A percentile compares a stretch with the other conserved stretches of the same genome.
phyloP scores from a whole-genome alignment of 257 asterid genomes.

The Linaria vulgaris region DNA sequence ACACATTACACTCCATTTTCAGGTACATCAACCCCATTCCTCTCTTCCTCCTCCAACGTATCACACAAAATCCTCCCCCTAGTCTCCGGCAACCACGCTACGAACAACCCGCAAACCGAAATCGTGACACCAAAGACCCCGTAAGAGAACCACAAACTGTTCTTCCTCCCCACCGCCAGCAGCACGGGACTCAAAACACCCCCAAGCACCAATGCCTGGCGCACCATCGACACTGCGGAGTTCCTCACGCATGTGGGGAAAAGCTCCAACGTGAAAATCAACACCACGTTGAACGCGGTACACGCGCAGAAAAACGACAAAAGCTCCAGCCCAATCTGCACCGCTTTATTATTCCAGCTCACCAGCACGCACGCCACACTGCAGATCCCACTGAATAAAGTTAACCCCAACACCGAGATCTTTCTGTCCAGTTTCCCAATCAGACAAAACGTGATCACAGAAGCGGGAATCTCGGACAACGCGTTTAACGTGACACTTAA shows the following conservation, averaged over 20 bases:
- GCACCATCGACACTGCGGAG: conserved; percentile 68
- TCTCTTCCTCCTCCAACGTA: conserved; percentile 60
- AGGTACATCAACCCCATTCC: background rate
- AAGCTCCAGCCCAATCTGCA: conserved; percentile 51
- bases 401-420: conserved; percentile 31
- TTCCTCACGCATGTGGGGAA: conserved; percentile 77
- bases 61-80: conserved; percentile 49
- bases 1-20: background rate
- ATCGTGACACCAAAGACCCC: conserved; percentile 60
- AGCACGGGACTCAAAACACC: conserved; percentile 54
- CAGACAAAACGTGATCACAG: conserved; percentile 34
- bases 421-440: conserved; percentile 45
- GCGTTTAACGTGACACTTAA: conserved; percentile 68
- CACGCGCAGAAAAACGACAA: conserved; percentile 56
- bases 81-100: conserved; percentile 61
- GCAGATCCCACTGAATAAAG: conserved; percentile 50
- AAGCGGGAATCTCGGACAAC: conserved; percentile 54
- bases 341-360: conserved; percentile 10
- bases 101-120: conserved; percentile 36
- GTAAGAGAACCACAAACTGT: conserved; percentile 34
- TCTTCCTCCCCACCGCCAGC: conserved; percentile 51
- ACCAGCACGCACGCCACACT: conserved; percentile 45
- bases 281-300: conserved; percentile 41
- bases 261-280: conserved; percentile 62
- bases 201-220: conserved; percentile 62